Evolutionary conservation across 768 basidiomycete genomes (phyloP), one percentile per base, ranked within the genome.

Genomic region (Amanita brunnescens): DNA sequence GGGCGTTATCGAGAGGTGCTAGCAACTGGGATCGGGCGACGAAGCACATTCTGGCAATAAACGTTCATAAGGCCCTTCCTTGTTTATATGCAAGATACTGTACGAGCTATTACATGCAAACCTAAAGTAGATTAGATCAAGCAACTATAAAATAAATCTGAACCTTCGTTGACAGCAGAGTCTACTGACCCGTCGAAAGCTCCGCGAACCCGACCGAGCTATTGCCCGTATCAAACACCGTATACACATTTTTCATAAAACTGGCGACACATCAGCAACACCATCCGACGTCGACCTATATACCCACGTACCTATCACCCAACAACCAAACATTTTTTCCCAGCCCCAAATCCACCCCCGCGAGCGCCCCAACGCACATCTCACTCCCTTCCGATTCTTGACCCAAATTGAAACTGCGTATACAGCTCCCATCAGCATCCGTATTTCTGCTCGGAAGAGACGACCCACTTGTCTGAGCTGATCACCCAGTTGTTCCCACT

Each of bases 191-290:
- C 21, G 23, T 29, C n/a, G 26, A 26, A 18, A 48, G 35, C n/a
- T 48, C 6, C 35, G 34, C 47, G n/a, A 48, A 48, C n/a, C 47
- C 47, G 7, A 48, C n/a, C 24, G 47, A 37, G 6, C 24, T 48
- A 18, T 34, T 26, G 12, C 35, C 23, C 6, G n/a, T 38, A 35
- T 48, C 47, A 38, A 48, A 48, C 35, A 48, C 35, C 20, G 33
- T 37, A 16, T 48, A 48, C 13, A 38, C 47, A 14, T 48, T 48
- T 16, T 48, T 48, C 47, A 48, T 38, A 26, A 48, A 48, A 12
- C 47, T 48, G 10, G 9, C 8, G 9, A 34, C 8, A 21, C 8
- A 3, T 34, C 20, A 20, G 20, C 33, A 12, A 5, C 13, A 32
- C 7, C 6, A 16, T 9, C 6, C 6, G 14, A 3, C 1, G 4